These are phyloP conservation scores for Blastocystis hominis DNA, from an alignment of 352 stramenopile genomes.

Conservation along the genomic window DNA sequence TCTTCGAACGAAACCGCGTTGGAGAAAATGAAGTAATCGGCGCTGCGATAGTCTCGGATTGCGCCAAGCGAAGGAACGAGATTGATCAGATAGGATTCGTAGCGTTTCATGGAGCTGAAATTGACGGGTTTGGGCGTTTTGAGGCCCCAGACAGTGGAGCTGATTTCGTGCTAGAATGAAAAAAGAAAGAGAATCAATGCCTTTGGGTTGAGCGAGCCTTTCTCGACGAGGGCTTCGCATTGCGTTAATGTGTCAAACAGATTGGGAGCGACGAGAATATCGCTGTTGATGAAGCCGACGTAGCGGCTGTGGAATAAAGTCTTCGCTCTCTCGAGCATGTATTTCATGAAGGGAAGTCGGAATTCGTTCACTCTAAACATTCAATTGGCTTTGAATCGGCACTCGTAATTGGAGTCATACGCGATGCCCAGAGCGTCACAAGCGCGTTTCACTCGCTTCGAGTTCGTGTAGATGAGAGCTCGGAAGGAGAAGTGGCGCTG, in stretches of 20 bases:
- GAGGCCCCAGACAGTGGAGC: not conserved
- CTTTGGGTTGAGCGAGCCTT: not conserved
- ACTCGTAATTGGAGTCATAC: not conserved
- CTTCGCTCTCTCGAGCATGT: not conserved
- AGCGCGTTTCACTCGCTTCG: not conserved
- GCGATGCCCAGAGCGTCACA: not conserved
- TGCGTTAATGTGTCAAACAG: not conserved
- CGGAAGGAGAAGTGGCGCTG: not conserved
- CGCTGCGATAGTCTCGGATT: not conserved
- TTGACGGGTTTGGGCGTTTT: not conserved
- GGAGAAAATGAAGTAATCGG: slow-evolving; percentile 17
- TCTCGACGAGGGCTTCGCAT: not conserved
- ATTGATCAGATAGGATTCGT: not conserved
- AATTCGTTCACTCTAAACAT: not conserved
- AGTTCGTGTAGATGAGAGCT: not conserved
- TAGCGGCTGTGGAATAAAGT: not conserved
- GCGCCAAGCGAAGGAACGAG: not conserved
- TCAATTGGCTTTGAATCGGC: too few relatives aligned
- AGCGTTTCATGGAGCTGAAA: not conserved
- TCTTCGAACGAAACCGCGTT: not conserved
- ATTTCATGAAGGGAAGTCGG: not conserved
- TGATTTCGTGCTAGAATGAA: not conserved
- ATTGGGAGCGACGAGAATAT: not conserved
- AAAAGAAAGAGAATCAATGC: not conserved
- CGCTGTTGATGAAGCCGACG: slow-evolving; percentile 16